Evolutionary conservation across 352 stramenopile species (phyloP), one percentile per base, ranked within the genome.

Genomic region (Phytophthora pistaciae): DNA sequence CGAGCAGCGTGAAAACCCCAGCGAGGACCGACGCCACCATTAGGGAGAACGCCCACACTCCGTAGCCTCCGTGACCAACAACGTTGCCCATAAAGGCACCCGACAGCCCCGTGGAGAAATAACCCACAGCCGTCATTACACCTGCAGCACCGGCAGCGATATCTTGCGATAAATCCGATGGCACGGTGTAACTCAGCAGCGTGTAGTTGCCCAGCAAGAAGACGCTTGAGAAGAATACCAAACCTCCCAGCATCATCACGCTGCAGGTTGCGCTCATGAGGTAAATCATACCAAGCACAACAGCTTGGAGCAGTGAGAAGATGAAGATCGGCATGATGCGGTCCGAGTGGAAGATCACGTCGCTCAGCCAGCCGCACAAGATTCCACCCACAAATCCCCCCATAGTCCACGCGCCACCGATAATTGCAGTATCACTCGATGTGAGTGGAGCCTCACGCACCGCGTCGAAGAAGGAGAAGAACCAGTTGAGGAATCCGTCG

Each of bases 401-500:
- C 58, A 90, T 74, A 0, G 84, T 91, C 84, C 84, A 91, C 3
- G 82, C 82, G 20, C 82, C 84, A 9, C 80, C 84, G 46, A 91
- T 84, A 55, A 90, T 70, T 31, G 82, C 82, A 5, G 80, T 88
- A 38, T 90, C 80, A 3, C 74, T 75, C 0, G 70, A 73, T 2
- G 78, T 80, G 23, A 91, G 66, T 40, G 82, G 70, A 16, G 60
- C 46, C 5, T 63, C 63, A 11, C 84, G 76, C 20, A 90, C 80
- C 16, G 80, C 74, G 77, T 90, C 84, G 33, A 91, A 90, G 69
- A 89, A 90, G 23, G 84, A 87, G 25, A 89, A 68, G 64, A 90
- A 90, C 84, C 82, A 90, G 60, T 90, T 91, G 38, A 90, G 75
- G 36, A 89, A 87, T 21, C 81, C 83, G 56, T 89, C 81, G 16